Conservation (phyloP, 1,284 basidiomycete species). For the Termitomyces sp. region DNA sequence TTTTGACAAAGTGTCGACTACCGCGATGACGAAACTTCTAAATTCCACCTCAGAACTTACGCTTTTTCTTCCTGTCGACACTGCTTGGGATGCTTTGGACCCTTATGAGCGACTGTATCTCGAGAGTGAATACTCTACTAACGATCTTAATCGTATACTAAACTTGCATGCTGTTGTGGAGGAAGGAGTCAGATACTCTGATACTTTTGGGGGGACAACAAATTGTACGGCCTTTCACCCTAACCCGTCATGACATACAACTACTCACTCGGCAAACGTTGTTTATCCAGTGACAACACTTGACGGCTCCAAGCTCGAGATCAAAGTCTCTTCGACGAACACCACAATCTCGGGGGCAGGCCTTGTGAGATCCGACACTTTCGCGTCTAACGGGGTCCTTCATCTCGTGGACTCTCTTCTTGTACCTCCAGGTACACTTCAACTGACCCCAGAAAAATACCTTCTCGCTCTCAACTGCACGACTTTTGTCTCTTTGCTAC, state of each 20-base stretch:
- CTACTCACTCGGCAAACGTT: background rate
- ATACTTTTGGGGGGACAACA: constrained; percentile 47
- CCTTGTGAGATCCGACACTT: constrained; percentile 72
- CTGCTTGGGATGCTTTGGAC: constrained; percentile 68
- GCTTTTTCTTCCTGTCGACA: constrained; percentile 83
- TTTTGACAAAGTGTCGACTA: constrained; percentile 61
- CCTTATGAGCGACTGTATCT: constrained; percentile 77
- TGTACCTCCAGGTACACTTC: constrained; percentile 70
- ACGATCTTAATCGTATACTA: constrained; percentile 75
- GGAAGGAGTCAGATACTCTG: constrained; percentile 58
- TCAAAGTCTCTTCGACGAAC: constrained; percentile 48
- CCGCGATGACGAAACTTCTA: constrained; percentile 49
- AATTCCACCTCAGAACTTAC: constrained; percentile 73
- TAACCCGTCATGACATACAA: constrained; percentile 2
- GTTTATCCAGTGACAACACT: constrained; percentile 57
- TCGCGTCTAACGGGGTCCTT: constrained; percentile 92
- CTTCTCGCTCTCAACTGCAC: constrained; percentile 88
- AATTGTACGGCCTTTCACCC: constrained; percentile 44
- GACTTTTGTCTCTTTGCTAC: constrained; percentile 83
- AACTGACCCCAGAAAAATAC: constrained; percentile 89
- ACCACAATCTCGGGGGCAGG: constrained; percentile 62
- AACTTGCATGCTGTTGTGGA: constrained; percentile 68
- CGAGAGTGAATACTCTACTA: constrained; percentile 77
- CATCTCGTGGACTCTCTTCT: constrained; percentile 86
- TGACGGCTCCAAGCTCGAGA: constrained; percentile 62